A percentile compares a stretch with the other conserved stretches of the same genome.
Evolutionary conservation across 192 early-diverging fungal genomes (phyloP).

Genomic region (Linderina pennispora): DNA sequence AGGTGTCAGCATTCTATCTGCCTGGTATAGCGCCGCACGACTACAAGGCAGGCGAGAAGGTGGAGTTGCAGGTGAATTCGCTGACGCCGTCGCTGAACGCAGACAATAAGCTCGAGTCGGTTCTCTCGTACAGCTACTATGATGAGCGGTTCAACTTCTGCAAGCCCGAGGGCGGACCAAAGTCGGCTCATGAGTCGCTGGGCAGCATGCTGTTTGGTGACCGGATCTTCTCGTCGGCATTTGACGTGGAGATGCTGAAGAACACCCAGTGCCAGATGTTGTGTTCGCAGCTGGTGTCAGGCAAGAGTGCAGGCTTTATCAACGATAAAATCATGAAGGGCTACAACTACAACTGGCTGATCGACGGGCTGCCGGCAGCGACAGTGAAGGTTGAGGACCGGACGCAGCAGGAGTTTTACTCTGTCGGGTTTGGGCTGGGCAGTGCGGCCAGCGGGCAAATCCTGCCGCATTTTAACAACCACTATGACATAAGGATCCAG

Average conservation of each 20-base stretch:
- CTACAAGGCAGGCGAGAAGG: constrained; percentile 60
- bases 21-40: constrained; percentile 91
- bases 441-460: constrained; percentile 18
- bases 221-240: constrained; percentile 77
- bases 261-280: constrained; percentile 58
- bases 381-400: constrained; percentile 50
- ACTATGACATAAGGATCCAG: constrained; percentile 79
- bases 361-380: constrained; percentile 89
- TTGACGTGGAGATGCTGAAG: constrained; percentile 64
- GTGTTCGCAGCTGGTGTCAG: constrained; percentile 56
- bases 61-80: constrained; percentile 80
- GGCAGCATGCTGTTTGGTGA: constrained; percentile 96
- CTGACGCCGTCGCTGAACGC: constrained; percentile 65
- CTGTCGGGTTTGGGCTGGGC: constrained; percentile 81
- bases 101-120: constrained; percentile 61
- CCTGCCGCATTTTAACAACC: constrained; percentile 67
- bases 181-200: constrained; percentile 69
- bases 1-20: constrained; percentile 71
- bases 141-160: constrained; percentile 84
- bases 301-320: constrained; percentile 79
- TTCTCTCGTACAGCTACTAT: constrained; percentile 87
- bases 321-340: constrained; percentile 74
- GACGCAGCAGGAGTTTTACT: constrained; percentile 52
- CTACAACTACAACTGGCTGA: constrained; percentile 76
- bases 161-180: constrained; percentile 56